Percentiles rank a stretch among this genome's conserved stretches.
Conservation (phyloP, 164 flowering plant species). For the Annona cherimola region DNA sequence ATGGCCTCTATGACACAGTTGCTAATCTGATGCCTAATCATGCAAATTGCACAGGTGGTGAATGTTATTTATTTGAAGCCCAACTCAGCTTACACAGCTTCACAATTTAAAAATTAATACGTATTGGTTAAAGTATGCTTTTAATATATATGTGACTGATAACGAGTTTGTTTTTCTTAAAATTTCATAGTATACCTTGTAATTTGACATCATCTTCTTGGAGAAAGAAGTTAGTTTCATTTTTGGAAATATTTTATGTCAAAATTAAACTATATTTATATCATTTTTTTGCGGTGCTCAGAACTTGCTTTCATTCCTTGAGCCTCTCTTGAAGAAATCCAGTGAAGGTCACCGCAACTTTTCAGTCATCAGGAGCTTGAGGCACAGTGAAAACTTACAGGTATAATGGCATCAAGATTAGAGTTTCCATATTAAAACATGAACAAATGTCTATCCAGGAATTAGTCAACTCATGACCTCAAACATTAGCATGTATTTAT, state of each 20-base stretch:
- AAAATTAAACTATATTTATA: not conserved
- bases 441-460: not conserved
- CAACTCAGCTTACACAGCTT: too few relatives aligned
- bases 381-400: slow-evolving; percentile 91
- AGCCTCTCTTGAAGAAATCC: slow-evolving; percentile 84
- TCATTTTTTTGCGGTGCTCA: slow-evolving; percentile 17
- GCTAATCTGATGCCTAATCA: too few relatives aligned
- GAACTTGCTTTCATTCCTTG: slow-evolving; percentile 96
- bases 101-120: too few relatives aligned
- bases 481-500: too few relatives aligned
- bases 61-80: too few relatives aligned
- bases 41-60: too few relatives aligned
- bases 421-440: not conserved
- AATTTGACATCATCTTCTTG: not conserved
- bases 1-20: too few relatives aligned
- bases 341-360: slow-evolving; percentile 82
- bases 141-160: not conserved
- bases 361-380: slow-evolving; percentile 83
- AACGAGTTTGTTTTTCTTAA: too few relatives aligned
- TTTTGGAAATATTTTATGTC: not conserved
- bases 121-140: too few relatives aligned
- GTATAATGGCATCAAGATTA: slow-evolving; percentile 29
- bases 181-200: not conserved
- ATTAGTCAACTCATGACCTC: not conserved
- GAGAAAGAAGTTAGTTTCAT: not conserved